Base-by-base conservation (phyloP, 2,329 filamentous ascomycete species). In the Hymenoscyphus scutula region DNA sequence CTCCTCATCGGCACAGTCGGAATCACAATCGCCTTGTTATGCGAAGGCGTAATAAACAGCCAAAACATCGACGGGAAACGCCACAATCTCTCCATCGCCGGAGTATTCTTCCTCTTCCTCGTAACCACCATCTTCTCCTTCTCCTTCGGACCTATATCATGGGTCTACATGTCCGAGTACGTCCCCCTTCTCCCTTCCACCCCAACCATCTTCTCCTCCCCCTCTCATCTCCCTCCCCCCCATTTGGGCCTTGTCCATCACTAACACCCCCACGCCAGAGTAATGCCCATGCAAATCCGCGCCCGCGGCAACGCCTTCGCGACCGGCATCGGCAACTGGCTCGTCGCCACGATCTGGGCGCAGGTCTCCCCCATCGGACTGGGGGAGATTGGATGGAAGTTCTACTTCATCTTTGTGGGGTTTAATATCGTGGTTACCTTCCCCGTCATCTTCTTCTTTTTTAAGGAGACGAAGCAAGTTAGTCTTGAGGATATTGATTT, bases 201-300 rank as follows among this genome's bases (percentile, higher is more conserved):
- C 41, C 85, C n/a, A n/a, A n/a, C n/a, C n/a, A n/a, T n/a, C n/a
- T n/a, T n/a, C 83, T 0, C 86, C 84, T 75, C 81, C 84, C 1
- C 82, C 83, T 3, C 80, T 83, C 70, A 80, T 78, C 0, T 89
- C 86, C 85, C 79, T 89, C 1, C 89, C 89, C 17, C n/a, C 25
- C 27, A 4, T 11, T 6, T 3, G 4, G 10, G 19, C 41, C 10
- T 1, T 53, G 11, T 25, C n/a, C 19, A 34, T 48, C 27, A 58
- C 37, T 58, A 58, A 58, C 56, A 58, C 1, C 19, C 8, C 19
- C 8, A 3, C 13, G 5, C 11, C 25, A 58, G 56, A 72, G 84
- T 89, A 64, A 85, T 86, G 74, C 86, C 87, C 10, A 82, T 89
- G 75, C 84, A 85, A 65, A 89, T 88, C 60, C 84, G 87, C 34